phyloP scores from a whole-genome alignment of 495 filamentous ascomycete species.

The Saxophila tyrrhenica region DNA sequence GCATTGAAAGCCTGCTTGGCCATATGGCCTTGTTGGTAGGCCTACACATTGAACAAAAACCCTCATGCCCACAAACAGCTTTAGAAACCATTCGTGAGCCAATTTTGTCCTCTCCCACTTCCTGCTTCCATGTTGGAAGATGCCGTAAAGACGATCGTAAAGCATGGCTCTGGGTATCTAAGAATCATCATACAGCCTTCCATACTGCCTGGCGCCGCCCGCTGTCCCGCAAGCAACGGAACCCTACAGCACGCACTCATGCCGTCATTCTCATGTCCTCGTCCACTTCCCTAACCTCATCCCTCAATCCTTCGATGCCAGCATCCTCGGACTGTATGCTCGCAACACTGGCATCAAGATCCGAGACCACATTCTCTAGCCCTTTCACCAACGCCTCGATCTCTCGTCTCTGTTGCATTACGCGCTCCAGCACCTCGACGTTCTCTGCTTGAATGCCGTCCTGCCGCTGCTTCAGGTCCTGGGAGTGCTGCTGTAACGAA shows the following conservation, averaged over 20 bases:
- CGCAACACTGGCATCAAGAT: slow-evolving; percentile 48
- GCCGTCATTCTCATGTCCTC: slow-evolving; percentile 27
- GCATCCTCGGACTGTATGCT: slow-evolving; percentile 21
- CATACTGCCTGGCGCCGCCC: neutral
- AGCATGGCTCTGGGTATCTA: too few species aligned
- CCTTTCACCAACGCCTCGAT: slow-evolving; percentile 55
- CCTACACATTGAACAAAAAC: too few species aligned
- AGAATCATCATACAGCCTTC: too few species aligned
- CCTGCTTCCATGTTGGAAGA: too few species aligned
- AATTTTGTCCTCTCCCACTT: too few species aligned
- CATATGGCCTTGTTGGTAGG: too few species aligned
- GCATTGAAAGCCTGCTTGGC: too few species aligned
- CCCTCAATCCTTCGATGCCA: slow-evolving; percentile 35
- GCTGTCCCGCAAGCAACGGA: too few species aligned
- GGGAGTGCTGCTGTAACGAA: slow-evolving; percentile 49
- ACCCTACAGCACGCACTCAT: neutral
- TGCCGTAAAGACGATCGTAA: too few species aligned
- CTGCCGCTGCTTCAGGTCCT: slow-evolving; percentile 49
- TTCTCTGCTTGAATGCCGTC: slow-evolving; percentile 55
- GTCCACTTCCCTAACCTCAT: slow-evolving; percentile 39
- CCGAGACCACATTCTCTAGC: slow-evolving; percentile 55
- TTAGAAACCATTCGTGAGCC: too few species aligned
- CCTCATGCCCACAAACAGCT: too few species aligned
- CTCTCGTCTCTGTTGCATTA: slow-evolving; percentile 59
- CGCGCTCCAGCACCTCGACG: slow-evolving; percentile 45